Evolutionary conservation across 202 grass and related monocot genomes (phyloP).

Genomic region (Musa balbisiana): DNA sequence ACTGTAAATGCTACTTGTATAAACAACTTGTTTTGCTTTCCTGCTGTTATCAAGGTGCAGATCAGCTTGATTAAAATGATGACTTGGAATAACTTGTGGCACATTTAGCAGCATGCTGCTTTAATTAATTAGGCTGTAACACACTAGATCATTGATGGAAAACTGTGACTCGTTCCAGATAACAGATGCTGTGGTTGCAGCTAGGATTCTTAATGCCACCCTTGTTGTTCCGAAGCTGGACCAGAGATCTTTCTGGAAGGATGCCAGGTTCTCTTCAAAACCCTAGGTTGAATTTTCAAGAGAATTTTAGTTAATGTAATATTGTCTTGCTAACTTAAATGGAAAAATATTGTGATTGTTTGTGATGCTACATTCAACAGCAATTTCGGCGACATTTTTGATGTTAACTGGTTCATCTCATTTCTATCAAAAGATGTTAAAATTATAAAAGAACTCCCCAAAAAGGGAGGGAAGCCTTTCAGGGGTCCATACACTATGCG

Average conservation of each 20-base stretch:
- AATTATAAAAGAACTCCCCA: slow-evolving; percentile 17
- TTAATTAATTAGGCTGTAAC: not conserved
- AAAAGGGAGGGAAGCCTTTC: slow-evolving; percentile 9
- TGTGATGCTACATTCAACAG: not conserved
- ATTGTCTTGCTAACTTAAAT: not conserved
- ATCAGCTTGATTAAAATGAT: not conserved
- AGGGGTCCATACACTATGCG: slow-evolving; percentile 18
- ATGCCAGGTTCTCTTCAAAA: slow-evolving; percentile 11
- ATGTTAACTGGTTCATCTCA: slow-evolving; percentile 25
- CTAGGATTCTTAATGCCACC: slow-evolving; percentile 18
- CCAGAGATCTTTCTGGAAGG: slow-evolving; percentile 25
- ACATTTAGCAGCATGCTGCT: not conserved
- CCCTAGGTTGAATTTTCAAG: not conserved
- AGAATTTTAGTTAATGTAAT: not conserved
- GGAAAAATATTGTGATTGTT: not conserved
- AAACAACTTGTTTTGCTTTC: not conserved
- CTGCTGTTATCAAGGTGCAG: not conserved
- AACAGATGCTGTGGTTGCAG: slow-evolving; percentile 23
- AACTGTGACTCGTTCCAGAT: slow-evolving; percentile 9
- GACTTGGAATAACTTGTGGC: not conserved
- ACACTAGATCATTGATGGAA: not conserved
- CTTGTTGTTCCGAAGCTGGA: slow-evolving; percentile 25
- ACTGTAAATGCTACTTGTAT: not conserved
- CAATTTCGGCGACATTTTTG: slow-evolving; percentile 21
- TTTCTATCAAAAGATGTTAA: slow-evolving; percentile 25